Conservation (phyloP, 2,329 filamentous ascomycete species). For the Colletotrichum sojae region DNA sequence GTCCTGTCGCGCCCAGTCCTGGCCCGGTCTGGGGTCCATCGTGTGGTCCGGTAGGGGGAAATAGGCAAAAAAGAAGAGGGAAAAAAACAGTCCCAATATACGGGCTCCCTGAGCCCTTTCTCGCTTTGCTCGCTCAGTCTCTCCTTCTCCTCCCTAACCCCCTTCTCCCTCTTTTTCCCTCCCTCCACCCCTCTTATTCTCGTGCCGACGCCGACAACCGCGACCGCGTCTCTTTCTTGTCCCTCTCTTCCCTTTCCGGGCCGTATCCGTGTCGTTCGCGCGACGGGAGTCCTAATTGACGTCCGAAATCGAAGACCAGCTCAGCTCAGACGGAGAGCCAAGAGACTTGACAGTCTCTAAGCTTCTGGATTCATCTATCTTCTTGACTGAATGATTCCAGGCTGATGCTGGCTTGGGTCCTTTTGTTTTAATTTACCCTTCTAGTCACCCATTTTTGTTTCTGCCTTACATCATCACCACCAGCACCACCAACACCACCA, state of each 20-base stretch:
- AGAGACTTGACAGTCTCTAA: conserved; percentile 24
- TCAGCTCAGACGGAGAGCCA: conserved; percentile 4
- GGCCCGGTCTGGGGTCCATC: conserved; percentile 19
- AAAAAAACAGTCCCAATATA: conserved; percentile 23
- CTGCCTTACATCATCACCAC: conserved; percentile 5
- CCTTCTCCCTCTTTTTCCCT: conserved; percentile 22
- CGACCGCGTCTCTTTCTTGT: conserved; percentile 28
- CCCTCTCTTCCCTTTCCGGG: conserved; percentile 25
- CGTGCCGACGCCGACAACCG: conserved; percentile 37
- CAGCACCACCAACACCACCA: neutral
- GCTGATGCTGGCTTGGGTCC: conserved; percentile 22
- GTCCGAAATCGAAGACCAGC: conserved; percentile 20
- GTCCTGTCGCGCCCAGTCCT: conserved; percentile 20
- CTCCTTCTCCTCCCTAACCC: conserved; percentile 29
- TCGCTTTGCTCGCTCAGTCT: neutral
- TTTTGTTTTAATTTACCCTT: conserved; percentile 24
- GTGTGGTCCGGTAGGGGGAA: conserved; percentile 8
- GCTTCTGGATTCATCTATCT: conserved; percentile 2
- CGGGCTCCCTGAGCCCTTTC: too few relatives aligned
- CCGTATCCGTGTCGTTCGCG: conserved; percentile 22
- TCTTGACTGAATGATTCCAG: neutral
- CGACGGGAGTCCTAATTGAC: conserved; percentile 21
- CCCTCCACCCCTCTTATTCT: conserved; percentile 29
- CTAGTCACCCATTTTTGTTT: conserved; percentile 14
- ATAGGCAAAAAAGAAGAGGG: conserved; percentile 11